Evolutionary conservation across 2,329 filamentous ascomycete species (phyloP), one percentile per base, ranked within the genome.

Genomic region (Leptographium radiaticola): DNA sequence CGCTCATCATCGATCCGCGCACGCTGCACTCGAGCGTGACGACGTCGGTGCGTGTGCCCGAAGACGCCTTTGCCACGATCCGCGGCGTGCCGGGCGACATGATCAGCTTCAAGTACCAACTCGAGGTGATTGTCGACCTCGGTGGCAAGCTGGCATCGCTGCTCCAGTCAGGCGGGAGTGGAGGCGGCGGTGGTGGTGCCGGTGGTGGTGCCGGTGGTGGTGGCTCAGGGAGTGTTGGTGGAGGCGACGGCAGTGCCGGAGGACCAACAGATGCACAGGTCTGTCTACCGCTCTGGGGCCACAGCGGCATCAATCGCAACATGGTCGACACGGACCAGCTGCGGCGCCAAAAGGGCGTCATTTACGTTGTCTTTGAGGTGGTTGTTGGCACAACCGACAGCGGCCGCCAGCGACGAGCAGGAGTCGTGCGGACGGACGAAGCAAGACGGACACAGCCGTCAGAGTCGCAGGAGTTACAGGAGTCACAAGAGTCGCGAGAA

Each of bases 81-180:
- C 83, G 82, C 33, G 84, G 84, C 53, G 89, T 96, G 0, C 93
- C 93, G 0, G 89, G 91, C 4, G 84, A 87, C 38, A 93, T 97
- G 83, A 93, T 98, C 59, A 89, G 84, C 61, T 97, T 98, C 72
- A 88, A 85, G 60, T 97, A 98, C 64, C 87, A 90, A 60, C 78
- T 96, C 20, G 93, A 98, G 67, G 87, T 96, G 2, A 84, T 97
- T 33, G 81, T 96, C 25, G 93, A 98, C 64, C 75, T 97, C 0
- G 90, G 93, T 48, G 91, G 91, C 40, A 93, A 89, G 65, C 71
- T 96, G 43, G 80, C 84, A 2, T 81, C 80, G n/a, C 81, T 89
- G 58, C 68, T 81, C 51, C 84, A 89, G 62, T 77, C 82, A 44
- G 78, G 55, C 13, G 79, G 18, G 59, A 62, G 70, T 49, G 36